phyloP scores from a whole-genome alignment of 2,329 filamentous ascomycete species.

The Lecanosticta acicola region DNA sequence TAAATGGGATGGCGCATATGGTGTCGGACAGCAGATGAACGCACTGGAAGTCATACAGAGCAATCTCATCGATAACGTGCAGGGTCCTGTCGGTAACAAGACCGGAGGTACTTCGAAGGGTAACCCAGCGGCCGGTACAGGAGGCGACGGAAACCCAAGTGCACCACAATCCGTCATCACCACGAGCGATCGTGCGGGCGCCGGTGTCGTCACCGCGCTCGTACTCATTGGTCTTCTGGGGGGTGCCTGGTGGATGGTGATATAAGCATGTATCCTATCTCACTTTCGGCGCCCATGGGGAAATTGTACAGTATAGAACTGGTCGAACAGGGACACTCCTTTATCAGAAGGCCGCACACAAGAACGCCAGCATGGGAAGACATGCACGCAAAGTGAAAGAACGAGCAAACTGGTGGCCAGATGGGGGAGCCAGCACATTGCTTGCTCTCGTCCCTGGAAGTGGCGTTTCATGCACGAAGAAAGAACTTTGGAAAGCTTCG shows the following conservation, averaged over 20 bases:
- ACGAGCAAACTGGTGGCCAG: no score
- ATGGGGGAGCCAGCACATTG: no score
- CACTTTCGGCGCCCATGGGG: no score
- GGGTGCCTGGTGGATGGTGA: conserved; percentile 23
- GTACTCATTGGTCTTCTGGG: conserved; percentile 19
- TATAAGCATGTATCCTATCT: conserved; percentile 3
- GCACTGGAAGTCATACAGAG: conserved; percentile 49
- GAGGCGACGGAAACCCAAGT: conserved; percentile 18
- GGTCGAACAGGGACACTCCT: no score
- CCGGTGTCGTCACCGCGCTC: conserved; percentile 20
- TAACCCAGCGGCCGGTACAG: conserved; percentile 15
- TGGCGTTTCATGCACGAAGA: no score
- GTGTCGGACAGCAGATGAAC: conserved; percentile 55
- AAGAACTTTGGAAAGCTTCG: background rate
- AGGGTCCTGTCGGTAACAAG: conserved; percentile 42
- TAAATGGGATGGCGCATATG: conserved; percentile 42
- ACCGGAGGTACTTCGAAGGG: conserved; percentile 44
- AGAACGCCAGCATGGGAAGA: no score
- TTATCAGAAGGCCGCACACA: background rate
- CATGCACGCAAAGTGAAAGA: no score
- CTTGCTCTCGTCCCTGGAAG: background rate
- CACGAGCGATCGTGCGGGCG: conserved; percentile 19
- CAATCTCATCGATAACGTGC: conserved; percentile 35
- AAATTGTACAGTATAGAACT: background rate
- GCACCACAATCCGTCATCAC: conserved; percentile 24